Conservation (phyloP, 1,284 basidiomycete species). For the Cystobasidium sp. region DNA sequence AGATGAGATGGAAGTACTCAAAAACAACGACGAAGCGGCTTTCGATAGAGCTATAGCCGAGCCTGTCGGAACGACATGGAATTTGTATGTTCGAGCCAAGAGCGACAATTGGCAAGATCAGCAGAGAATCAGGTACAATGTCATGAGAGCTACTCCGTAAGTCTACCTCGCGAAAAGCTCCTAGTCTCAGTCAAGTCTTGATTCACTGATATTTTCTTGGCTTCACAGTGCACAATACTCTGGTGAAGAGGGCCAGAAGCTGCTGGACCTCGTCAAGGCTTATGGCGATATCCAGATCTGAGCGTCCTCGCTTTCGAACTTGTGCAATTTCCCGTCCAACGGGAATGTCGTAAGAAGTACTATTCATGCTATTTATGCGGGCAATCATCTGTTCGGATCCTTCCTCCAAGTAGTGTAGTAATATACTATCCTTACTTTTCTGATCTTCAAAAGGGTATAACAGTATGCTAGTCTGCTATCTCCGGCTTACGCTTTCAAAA, state of each 20-base stretch:
- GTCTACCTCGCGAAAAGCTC: too few relatives aligned
- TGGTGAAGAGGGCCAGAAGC: slow-evolving; percentile 26
- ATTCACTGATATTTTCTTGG: not conserved
- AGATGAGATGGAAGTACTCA: slow-evolving; percentile 75
- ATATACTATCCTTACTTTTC: too few relatives aligned
- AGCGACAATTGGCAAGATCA: slow-evolving; percentile 77
- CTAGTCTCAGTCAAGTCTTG: too few relatives aligned
- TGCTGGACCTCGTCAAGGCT: slow-evolving; percentile 14
- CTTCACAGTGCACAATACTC: slow-evolving; percentile 4
- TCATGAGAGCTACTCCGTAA: slow-evolving; percentile 64
- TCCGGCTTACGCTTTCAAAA: too few relatives aligned
- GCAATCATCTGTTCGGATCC: too few relatives aligned
- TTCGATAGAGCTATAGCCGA: slow-evolving; percentile 69
- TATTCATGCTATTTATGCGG: too few relatives aligned
- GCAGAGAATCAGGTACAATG: slow-evolving; percentile 78
- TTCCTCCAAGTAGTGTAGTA: too few relatives aligned
- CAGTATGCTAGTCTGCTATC: too few relatives aligned
- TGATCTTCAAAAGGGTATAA: too few relatives aligned
- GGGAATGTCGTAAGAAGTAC: too few relatives aligned
- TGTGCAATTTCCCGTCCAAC: too few relatives aligned
- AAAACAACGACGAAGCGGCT: slow-evolving; percentile 69
- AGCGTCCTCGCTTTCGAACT: not conserved
- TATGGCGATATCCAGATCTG: slow-evolving; percentile 27
- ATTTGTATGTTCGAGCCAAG: slow-evolving; percentile 86
- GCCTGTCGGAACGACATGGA: slow-evolving; percentile 73